Evolutionary conservation across 2,329 filamentous ascomycete species (phyloP).

Genomic region (Nigrospora sphaerica): DNA sequence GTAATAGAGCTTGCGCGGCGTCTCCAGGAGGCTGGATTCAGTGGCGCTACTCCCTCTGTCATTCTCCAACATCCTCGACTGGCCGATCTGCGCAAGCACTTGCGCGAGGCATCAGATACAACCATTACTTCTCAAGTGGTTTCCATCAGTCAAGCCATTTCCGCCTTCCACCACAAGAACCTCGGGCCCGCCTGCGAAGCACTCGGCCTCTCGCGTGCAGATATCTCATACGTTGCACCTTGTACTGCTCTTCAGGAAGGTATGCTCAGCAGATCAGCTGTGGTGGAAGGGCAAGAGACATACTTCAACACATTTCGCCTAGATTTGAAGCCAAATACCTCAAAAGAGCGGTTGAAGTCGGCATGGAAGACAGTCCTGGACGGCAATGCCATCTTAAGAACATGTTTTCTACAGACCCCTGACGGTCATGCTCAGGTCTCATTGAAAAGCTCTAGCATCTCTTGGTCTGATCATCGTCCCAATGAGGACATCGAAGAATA

Average conservation of each 20-base stretch:
- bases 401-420: slow-evolving; percentile 62
- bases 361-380: slow-evolving; percentile 52
- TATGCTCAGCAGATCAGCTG: slow-evolving; percentile 67
- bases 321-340: slow-evolving; percentile 35
- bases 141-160: slow-evolving; percentile 52
- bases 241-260: slow-evolving; percentile 84
- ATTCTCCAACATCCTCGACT: slow-evolving; percentile 58
- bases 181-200: slow-evolving; percentile 41
- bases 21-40: slow-evolving; percentile 57
- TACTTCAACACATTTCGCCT: slow-evolving; percentile 78
- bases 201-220: slow-evolving; percentile 39
- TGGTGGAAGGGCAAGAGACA: slow-evolving; percentile 40
- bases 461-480: slow-evolving; percentile 33
- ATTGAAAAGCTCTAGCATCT: slow-evolving; percentile 31
- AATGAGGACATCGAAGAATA: slow-evolving; percentile 19
- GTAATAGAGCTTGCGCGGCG: slow-evolving; percentile 61
- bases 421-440: slow-evolving; percentile 75
- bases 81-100: slow-evolving; percentile 33
- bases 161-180: slow-evolving; percentile 58
- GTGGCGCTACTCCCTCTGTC: slow-evolving; percentile 52
- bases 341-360: slow-evolving; percentile 37
- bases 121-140: slow-evolving; percentile 20
- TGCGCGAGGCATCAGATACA: slow-evolving; percentile 16
- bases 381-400: slow-evolving; percentile 60
- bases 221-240: slow-evolving; percentile 69